Conservation (phyloP, 257 asterid species). For the Orobanche coerulescens region DNA sequence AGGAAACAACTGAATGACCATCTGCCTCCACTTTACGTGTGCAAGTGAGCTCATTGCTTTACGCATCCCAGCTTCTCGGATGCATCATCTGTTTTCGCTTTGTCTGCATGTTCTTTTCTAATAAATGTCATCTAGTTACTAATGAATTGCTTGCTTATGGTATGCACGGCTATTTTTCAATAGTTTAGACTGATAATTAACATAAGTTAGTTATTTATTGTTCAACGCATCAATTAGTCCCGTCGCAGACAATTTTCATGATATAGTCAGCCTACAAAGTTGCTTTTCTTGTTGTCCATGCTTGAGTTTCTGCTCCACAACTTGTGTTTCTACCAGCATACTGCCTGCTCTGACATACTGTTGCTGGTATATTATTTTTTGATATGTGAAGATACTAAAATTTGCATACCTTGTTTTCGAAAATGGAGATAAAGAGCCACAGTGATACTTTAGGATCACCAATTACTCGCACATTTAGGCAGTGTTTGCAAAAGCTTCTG, state of each 20-base stretch:
- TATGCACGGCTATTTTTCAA: background rate
- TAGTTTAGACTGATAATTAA: background rate
- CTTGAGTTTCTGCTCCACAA: background rate
- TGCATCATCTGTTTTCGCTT: background rate
- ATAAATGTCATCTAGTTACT: background rate
- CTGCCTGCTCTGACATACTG: background rate
- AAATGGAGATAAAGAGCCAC: background rate
- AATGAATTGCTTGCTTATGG: constrained; percentile 4
- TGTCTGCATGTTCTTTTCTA: background rate
- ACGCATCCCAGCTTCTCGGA: constrained; percentile 18
- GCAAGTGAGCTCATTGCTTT: constrained; percentile 63
- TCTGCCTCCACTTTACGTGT: constrained; percentile 59
- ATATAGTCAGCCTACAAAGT: background rate
- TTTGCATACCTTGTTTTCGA: background rate
- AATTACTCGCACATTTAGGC: constrained; percentile 4
- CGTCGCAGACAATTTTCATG: background rate
- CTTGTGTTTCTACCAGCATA: background rate
- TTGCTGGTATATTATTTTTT: background rate
- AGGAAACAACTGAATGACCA: constrained; percentile 34
- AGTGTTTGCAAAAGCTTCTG: no score
- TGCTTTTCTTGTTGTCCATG: background rate
- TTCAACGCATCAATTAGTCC: background rate
- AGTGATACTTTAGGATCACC: background rate
- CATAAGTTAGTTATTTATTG: background rate
- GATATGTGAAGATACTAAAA: constrained; percentile 1